phyloP scores from a whole-genome alignment of 768 basidiomycete species.

The Trametes villosa region DNA sequence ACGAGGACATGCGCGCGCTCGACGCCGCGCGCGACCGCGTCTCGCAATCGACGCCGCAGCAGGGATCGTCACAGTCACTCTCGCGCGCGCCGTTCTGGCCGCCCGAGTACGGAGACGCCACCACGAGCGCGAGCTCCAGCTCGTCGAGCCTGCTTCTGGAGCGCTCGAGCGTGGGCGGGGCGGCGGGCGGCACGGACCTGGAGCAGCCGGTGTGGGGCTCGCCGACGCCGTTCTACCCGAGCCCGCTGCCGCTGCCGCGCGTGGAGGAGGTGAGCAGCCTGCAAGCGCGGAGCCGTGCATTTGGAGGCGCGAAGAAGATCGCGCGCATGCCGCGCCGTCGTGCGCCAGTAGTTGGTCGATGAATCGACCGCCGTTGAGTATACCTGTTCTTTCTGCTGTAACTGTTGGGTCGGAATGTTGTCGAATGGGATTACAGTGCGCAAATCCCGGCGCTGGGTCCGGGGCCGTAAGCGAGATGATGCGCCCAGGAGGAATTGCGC shows the following conservation, averaged over 20 bases:
- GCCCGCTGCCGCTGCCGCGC: conserved; percentile 24
- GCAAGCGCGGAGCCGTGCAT: conserved; percentile 15
- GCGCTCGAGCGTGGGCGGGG: background rate
- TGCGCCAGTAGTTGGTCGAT: conserved; percentile 11
- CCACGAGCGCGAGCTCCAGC: too few relatives aligned
- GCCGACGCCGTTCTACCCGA: conserved; percentile 25
- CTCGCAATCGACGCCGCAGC: background rate
- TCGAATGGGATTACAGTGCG: background rate
- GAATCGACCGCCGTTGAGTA: too few relatives aligned
- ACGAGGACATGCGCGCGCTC: conserved; percentile 15
- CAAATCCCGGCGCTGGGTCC: background rate
- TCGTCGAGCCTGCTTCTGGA: conserved; percentile 11
- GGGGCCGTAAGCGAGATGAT: background rate
- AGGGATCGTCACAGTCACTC: background rate
- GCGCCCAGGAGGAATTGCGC: background rate
- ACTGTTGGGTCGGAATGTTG: too few relatives aligned
- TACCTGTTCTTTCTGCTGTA: too few relatives aligned
- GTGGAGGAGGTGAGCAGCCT: conserved; percentile 12
- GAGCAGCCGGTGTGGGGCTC: conserved; percentile 26
- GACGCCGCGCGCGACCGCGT: conserved; percentile 9
- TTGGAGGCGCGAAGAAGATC: conserved; percentile 7
- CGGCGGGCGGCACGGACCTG: background rate
- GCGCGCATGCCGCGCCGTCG: conserved; percentile 15
- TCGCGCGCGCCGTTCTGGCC: background rate
- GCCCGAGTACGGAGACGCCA: background rate